phyloP scores from a whole-genome alignment of 2,329 filamentous ascomycete species.

The Erysiphe neolycopersici region DNA sequence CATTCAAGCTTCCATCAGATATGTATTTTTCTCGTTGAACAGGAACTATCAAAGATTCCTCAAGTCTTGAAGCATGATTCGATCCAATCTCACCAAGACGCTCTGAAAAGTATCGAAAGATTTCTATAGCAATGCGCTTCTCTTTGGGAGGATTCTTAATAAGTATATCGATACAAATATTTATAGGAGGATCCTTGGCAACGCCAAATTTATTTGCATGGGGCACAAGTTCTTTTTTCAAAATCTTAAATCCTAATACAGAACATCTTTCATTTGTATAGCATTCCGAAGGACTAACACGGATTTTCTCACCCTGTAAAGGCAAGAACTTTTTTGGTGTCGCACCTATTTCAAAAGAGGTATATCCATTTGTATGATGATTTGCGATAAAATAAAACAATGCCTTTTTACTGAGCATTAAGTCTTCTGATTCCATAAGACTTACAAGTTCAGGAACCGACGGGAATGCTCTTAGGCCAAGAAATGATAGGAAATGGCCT shows the following conservation, averaged over 20 bases:
- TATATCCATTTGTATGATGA: slow-evolving; percentile 54
- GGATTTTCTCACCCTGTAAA: slow-evolving; percentile 35
- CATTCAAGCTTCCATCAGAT: slow-evolving; percentile 7
- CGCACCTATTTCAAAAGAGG: slow-evolving; percentile 28
- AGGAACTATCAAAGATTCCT: slow-evolving; percentile 45
- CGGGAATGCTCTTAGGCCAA: slow-evolving; percentile 52
- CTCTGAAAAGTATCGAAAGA: slow-evolving; percentile 66
- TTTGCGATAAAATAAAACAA: slow-evolving; percentile 65
- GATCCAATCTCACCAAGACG: slow-evolving; percentile 48
- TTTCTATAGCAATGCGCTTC: slow-evolving; percentile 33
- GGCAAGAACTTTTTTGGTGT: slow-evolving; percentile 40
- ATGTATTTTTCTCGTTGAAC: slow-evolving; percentile 18
- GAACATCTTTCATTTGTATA: slow-evolving; percentile 57
- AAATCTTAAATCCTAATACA: slow-evolving; percentile 54
- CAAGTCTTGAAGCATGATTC: slow-evolving; percentile 30
- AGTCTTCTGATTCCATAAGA: slow-evolving; percentile 41
- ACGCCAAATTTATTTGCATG: slow-evolving; percentile 75
- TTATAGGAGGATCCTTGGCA: slow-evolving; percentile 51
- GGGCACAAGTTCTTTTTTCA: slow-evolving; percentile 47
- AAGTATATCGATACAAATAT: slow-evolving; percentile 47
- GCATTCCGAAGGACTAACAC: slow-evolving; percentile 50
- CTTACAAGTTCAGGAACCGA: slow-evolving; percentile 46
- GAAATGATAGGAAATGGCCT: slow-evolving; percentile 40
- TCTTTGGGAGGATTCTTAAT: slow-evolving; percentile 44
- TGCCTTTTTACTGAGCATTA: slow-evolving; percentile 34